These are phyloP conservation scores for Neospora caninum DNA, from an alignment of 169 alveolate species.

Conservation along the genomic window DNA sequence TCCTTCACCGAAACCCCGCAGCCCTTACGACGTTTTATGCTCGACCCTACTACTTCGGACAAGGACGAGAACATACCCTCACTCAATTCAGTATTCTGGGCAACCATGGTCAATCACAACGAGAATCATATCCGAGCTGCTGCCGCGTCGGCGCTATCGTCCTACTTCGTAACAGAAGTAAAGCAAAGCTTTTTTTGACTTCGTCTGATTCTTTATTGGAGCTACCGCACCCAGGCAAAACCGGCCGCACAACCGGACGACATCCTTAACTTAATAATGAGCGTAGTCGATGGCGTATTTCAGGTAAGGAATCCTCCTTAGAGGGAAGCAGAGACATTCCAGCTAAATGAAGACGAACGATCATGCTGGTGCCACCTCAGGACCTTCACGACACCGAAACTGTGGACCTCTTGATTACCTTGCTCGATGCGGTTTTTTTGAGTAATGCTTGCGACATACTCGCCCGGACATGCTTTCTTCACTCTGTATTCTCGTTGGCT, in stretches of 20 bases:
- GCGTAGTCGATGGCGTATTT: slow-evolving; percentile 1
- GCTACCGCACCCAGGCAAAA: background rate
- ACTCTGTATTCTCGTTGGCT: slow-evolving; percentile 11
- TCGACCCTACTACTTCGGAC: background rate
- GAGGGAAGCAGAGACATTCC: background rate
- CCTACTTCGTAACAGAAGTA: background rate
- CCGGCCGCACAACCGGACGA: slow-evolving; percentile 6
- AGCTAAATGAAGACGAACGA: background rate
- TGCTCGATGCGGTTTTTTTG: slow-evolving; percentile 20
- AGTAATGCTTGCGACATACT: background rate
- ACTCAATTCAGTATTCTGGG: background rate
- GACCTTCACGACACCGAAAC: slow-evolving; percentile 20
- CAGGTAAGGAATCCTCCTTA: background rate
- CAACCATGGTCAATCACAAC: background rate
- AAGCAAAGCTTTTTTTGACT: background rate
- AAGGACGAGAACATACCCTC: background rate
- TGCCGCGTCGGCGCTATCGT: background rate
- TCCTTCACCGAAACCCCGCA: background rate
- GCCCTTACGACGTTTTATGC: background rate
- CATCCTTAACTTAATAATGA: background rate
- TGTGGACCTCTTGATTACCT: background rate
- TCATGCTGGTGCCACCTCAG: background rate
- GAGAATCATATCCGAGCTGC: background rate
- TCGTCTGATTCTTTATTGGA: background rate
- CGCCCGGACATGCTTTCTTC: slow-evolving; percentile 38